Conservation (phyloP, 2,329 filamentous ascomycete genomes). For the Ramularia endophylla region DNA sequence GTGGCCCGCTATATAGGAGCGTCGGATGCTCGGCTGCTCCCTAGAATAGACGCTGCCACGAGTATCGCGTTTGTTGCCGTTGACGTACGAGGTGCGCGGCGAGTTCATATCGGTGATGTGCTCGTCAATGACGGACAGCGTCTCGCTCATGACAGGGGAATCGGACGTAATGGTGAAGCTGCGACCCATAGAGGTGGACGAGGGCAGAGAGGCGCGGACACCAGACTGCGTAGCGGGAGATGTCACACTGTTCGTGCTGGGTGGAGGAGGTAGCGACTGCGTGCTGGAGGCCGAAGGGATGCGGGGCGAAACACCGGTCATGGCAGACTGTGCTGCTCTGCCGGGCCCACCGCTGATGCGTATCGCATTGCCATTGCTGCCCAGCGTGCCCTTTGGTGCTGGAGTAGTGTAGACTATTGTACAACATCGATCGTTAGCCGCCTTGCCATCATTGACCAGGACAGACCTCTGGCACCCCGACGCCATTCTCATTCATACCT, state of each 20-base stretch:
- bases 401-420: conserved; percentile 37
- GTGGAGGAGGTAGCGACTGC: conserved; percentile 4
- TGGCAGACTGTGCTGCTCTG: conserved; percentile 15
- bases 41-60: conserved; percentile 81
- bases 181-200: conserved; percentile 7
- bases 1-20: conserved; percentile 89
- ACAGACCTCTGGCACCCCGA: no score
- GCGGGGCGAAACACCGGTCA: conserved; percentile 4
- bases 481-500: conserved; percentile 49
- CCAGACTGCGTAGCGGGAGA: conserved; percentile 10
- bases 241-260: conserved; percentile 9
- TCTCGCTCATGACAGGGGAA: conserved; percentile 83
- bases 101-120: conserved; percentile 83
- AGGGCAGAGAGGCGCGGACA: conserved; percentile 19
- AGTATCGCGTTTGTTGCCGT: conserved; percentile 34
- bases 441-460: no score
- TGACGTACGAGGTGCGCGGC: conserved; percentile 44
- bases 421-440: no score
- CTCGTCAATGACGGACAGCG: conserved; percentile 91
- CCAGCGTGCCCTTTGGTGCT: conserved; percentile 31
- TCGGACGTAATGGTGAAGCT: conserved; percentile 21
- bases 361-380: conserved; percentile 13
- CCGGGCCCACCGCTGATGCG: conserved; percentile 15
- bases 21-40: conserved; percentile 60
- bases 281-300: background rate